Conservation (phyloP, 73 alveolate species). For the Strombidium stylifer region DNA sequence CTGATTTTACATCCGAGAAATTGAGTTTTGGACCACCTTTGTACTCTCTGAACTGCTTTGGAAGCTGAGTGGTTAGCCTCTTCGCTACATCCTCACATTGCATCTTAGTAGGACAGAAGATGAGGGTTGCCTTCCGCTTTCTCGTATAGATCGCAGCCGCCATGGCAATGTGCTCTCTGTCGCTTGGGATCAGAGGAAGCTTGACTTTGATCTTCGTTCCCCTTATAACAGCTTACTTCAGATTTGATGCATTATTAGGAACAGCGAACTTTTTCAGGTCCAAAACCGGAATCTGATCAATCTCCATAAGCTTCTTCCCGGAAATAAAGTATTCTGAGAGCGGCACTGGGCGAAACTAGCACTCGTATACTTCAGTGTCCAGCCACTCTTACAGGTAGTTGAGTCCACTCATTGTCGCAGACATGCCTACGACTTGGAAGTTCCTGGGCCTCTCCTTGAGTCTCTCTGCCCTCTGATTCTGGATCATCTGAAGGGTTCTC, state of each 20-base stretch:
- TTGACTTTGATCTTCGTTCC: no score
- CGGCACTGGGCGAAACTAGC: constrained; percentile 75
- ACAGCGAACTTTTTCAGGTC: no score
- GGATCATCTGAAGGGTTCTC: no score
- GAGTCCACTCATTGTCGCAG: constrained; percentile 69
- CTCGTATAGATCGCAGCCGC: constrained; percentile 21
- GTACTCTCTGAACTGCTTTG: constrained; percentile 11
- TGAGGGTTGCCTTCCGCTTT: constrained; percentile 41
- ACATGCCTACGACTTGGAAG: constrained; percentile 66
- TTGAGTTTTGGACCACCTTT: neutral
- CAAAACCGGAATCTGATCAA: constrained; percentile 2
- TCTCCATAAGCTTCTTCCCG: constrained; percentile 6
- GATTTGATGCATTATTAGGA: no score
- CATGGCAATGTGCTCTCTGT: constrained; percentile 18
- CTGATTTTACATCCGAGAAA: constrained; percentile 9
- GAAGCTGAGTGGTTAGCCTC: constrained; percentile 19
- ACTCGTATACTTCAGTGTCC: constrained; percentile 52
- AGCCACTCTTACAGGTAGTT: constrained; percentile 57
- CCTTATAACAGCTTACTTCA: no score
- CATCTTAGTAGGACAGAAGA: constrained; percentile 58
- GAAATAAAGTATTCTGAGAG: constrained; percentile 47
- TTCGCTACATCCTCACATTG: constrained; percentile 42
- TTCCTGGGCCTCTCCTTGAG: neutral
- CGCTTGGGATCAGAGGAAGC: no score
- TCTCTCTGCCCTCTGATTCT: no score